Percentiles rank a stretch among this genome's conserved stretches.
Conservation (phyloP, 345 rosid species). For the Citrus reticulata region DNA sequence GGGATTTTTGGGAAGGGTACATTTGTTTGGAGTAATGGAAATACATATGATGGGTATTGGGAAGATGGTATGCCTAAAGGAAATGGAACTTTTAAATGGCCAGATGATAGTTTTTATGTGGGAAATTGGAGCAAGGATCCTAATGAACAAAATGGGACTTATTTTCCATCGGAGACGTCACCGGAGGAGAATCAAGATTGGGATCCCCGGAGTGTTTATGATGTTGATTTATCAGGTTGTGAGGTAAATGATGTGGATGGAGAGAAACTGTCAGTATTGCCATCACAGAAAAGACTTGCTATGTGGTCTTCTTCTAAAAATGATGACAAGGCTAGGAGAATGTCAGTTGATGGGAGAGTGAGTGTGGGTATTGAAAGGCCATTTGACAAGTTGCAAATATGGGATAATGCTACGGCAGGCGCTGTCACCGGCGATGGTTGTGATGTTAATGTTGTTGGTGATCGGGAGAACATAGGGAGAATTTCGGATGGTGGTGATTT, state of each 20-base stretch:
- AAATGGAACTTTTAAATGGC: conserved; percentile 65
- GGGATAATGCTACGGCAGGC: conserved; percentile 37
- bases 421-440: too few species aligned
- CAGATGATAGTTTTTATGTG: conserved; percentile 75
- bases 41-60: conserved; percentile 70
- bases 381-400: conserved; percentile 63
- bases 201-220: conserved; percentile 63
- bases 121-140: conserved; percentile 88
- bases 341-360: conserved; percentile 81
- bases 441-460: neutral
- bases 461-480: neutral
- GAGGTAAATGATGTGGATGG: conserved; percentile 40
- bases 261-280: conserved; percentile 68
- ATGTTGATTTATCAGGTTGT: conserved; percentile 30
- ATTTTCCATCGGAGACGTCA: conserved; percentile 51
- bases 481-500: conserved; percentile 35
- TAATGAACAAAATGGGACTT: conserved; percentile 71
- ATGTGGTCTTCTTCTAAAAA: conserved; percentile 74
- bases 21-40: conserved; percentile 69
- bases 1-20: conserved; percentile 58
- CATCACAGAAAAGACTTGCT: conserved; percentile 83
- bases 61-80: conserved; percentile 86
- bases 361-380: conserved; percentile 77
- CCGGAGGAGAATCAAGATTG: conserved; percentile 42
- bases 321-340: conserved; percentile 53